Base-by-base conservation (phyloP, 2,329 filamentous ascomycete species). In the Cytospora schulzeri region DNA sequence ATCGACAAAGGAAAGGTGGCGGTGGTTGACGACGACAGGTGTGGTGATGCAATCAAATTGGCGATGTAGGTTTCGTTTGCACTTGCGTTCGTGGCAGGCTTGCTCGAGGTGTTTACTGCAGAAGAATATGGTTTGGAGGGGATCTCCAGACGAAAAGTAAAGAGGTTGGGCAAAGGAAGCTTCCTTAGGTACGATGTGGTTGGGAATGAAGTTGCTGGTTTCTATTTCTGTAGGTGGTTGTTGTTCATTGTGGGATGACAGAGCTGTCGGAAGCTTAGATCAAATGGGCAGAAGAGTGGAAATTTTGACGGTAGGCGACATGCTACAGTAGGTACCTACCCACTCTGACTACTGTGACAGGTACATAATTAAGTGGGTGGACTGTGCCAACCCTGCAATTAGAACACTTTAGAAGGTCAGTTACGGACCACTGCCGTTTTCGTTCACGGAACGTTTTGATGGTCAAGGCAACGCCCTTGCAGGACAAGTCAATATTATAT, bases 201-300 rank as follows among this genome's bases (percentile, higher is more conserved):
- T 24, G 24, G 24, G 52, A 22, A 28, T 41, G 29, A 57, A 19
- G 24, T 35, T 19, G 31, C 48, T 57, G 22, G 48, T 57, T 54
- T 53, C 52, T 53, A 14, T 29, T 48, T 60, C 52, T 51, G 15
- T 29, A 65, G 60, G 58, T 31, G 61, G 48, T 29, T 56, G 51
- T 61, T 29, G 48, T 54, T 56, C 64, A 41, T 57, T 55, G 29
- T 51, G 51, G 41, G 17, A 15, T 50, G 62, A 53, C 29, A 31
- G 56, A 63, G 57, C 53, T 60, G 38, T 79, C 79, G 17, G 81
- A 80, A 70, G 79, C 79, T 53, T 81, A 80, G 70, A 14, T 3
- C 33, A 35, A 12, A 24, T 48, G 45, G 45, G 45, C 45, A 24
- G 79, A 81, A 55, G 51, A 56, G 41, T 56, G 60, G 64, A 57